Conservation (phyloP, 768 basidiomycete genomes). For the Lentinula raphanica region DNA sequence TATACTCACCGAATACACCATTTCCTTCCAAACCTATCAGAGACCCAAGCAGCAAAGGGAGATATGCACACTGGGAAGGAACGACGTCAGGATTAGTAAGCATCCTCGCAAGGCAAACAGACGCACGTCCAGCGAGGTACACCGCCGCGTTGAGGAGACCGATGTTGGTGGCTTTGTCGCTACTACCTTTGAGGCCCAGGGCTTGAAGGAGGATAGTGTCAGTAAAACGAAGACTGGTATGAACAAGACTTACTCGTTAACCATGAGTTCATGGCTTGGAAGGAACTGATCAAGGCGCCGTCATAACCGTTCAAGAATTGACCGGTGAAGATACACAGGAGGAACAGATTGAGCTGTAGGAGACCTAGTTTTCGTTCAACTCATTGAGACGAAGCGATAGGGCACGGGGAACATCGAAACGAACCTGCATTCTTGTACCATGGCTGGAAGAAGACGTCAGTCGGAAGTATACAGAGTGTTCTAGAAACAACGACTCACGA, state of each 20-base stretch:
- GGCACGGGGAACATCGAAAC: background rate
- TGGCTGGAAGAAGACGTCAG: background rate
- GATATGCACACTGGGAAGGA: constrained; percentile 1
- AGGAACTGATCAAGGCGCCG: constrained; percentile 1
- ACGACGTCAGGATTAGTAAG: background rate
- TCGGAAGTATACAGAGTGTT: background rate
- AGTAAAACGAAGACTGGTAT: background rate
- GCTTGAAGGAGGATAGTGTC: background rate
- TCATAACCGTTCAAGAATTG: constrained; percentile 8
- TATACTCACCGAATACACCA: constrained; percentile 6
- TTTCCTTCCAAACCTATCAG: constrained; percentile 4
- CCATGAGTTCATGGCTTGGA: constrained; percentile 5
- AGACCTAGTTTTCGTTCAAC: constrained; percentile 2
- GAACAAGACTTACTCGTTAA: background rate
- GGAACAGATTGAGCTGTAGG: constrained; percentile 2
- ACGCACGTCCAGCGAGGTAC: constrained; percentile 3
- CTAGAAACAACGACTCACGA: background rate
- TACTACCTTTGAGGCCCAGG: background rate
- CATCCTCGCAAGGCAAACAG: background rate
- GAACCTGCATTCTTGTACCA: constrained; percentile 6
- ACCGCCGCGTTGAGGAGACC: constrained; percentile 6
- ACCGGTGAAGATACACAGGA: background rate
- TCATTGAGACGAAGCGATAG: background rate
- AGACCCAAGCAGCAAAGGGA: constrained; percentile 1
- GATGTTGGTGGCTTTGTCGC: background rate